Evolutionary conservation across 75 land plant genomes (phyloP).

Genomic region (Larix kaempferi): DNA sequence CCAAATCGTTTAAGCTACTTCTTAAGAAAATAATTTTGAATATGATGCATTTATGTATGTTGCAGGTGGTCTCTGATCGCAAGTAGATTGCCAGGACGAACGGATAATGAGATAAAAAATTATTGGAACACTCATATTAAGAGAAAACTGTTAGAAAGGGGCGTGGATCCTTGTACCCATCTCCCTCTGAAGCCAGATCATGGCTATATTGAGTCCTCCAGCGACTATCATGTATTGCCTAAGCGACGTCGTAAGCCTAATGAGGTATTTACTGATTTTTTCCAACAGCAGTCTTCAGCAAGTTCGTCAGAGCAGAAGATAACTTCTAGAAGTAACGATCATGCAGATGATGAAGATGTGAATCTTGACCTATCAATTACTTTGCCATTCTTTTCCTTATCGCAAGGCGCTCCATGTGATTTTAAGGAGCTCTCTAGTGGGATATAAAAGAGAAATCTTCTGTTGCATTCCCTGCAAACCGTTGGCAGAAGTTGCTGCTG

Average conservation of each 20-base stretch:
- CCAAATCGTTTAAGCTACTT: neutral
- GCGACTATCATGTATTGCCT: neutral
- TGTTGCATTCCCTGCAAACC: no score
- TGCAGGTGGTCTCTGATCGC: slow-evolving; percentile 10
- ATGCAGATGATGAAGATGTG: neutral
- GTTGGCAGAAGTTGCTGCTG: no score
- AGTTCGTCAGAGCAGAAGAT: neutral
- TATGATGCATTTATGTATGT: neutral
- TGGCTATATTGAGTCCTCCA: neutral
- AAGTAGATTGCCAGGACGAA: neutral
- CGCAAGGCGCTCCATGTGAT: neutral
- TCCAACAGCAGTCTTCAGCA: neutral
- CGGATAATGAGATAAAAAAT: slow-evolving; percentile 16
- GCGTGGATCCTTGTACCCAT: slow-evolving; percentile 3
- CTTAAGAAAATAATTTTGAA: no score
- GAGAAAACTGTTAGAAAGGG: slow-evolving; percentile 5
- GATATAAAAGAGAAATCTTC: neutral
- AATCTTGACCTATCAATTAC: slow-evolving; percentile 2
- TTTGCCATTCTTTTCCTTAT: neutral
- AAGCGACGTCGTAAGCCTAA: no score
- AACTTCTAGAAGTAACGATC: neutral
- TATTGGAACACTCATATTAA: neutral
- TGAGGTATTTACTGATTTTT: slow-evolving; percentile 2
- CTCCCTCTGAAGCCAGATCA: neutral
- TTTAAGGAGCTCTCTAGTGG: neutral